Percentiles rank a stretch among this genome's conserved stretches.
These are phyloP conservation scores for Microbotryum saponariae DNA, from an alignment of 1,284 basidiomycete species.

Conservation along the genomic window DNA sequence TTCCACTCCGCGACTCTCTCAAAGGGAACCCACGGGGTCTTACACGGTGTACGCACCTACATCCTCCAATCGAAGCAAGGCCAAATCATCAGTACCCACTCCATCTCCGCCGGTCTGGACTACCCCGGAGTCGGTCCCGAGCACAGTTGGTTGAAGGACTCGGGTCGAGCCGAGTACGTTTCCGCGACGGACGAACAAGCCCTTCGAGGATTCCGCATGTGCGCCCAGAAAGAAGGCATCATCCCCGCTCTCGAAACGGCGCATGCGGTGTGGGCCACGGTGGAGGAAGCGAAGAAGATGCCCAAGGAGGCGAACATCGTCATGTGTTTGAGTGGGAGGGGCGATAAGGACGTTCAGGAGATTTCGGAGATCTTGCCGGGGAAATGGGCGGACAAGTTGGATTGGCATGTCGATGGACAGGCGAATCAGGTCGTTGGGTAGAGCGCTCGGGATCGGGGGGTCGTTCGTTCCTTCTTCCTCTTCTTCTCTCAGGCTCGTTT, in stretches of 20 bases:
- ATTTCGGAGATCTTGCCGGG: conserved; percentile 38
- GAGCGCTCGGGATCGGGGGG: too few species aligned
- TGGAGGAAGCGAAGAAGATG: conserved; percentile 75
- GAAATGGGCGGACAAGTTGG: conserved; percentile 79
- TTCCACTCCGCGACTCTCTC: conserved; percentile 86
- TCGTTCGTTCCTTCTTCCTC: too few species aligned
- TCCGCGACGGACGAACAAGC: conserved; percentile 90
- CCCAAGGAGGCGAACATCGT: conserved; percentile 80
- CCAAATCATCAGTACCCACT: conserved; percentile 95
- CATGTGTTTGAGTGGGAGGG: conserved; percentile 79
- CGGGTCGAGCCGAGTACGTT: conserved; percentile 84
- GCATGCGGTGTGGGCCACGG: conserved; percentile 89
- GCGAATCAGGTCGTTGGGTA: too few species aligned
- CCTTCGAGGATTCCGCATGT: conserved; percentile 80
- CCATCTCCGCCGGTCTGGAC: conserved; percentile 88
- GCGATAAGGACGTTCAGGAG: conserved; percentile 78
- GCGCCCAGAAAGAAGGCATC: conserved; percentile 90
- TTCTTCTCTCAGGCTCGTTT: too few species aligned
- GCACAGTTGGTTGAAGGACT: conserved; percentile 93
- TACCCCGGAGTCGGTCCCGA: conserved; percentile 92
- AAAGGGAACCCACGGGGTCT: conserved; percentile 82
- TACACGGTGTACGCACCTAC: conserved; percentile 94
- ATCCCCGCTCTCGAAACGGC: conserved; percentile 95
- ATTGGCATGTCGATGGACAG: conserved; percentile 51
- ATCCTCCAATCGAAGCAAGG: conserved; percentile 80